Conservation (phyloP, 2,329 filamentous ascomycete genomes). For the Metarhizium brunneum region DNA sequence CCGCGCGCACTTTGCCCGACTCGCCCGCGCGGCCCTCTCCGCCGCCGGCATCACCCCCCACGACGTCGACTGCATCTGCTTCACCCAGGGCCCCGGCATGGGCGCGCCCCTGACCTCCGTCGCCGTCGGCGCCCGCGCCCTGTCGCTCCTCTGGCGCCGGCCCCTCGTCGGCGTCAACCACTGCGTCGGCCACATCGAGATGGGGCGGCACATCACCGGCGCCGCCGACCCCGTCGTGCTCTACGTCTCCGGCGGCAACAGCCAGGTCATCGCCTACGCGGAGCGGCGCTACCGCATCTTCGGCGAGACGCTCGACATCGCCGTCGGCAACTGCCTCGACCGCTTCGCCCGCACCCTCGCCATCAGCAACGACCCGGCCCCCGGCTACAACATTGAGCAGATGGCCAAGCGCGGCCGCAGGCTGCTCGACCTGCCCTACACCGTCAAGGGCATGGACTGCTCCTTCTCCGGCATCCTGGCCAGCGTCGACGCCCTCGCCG, state of each 20-base stretch:
- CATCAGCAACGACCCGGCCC: slow-evolving; percentile 92
- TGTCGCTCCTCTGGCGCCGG: slow-evolving; percentile 76
- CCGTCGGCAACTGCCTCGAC: slow-evolving; percentile 94
- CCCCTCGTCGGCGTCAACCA: slow-evolving; percentile 95
- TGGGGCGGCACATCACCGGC: slow-evolving; percentile 89
- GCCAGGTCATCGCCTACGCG: slow-evolving; percentile 94
- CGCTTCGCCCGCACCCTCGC: slow-evolving; percentile 84
- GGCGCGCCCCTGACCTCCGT: slow-evolving; percentile 83
- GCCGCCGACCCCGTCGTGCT: slow-evolving; percentile 87
- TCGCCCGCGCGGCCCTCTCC: slow-evolving; percentile 71
- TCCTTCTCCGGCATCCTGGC: slow-evolving; percentile 90
- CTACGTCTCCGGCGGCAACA: slow-evolving; percentile 94
- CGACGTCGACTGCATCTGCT: slow-evolving; percentile 88
- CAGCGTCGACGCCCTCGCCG: slow-evolving; percentile 70
- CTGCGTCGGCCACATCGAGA: slow-evolving; percentile 97
- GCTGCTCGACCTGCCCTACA: slow-evolving; percentile 83
- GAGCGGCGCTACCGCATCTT: slow-evolving; percentile 95
- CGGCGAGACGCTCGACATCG: slow-evolving; percentile 93
- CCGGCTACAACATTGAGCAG: slow-evolving; percentile 97
- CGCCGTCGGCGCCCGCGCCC: slow-evolving; percentile 73
- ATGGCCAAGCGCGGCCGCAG: slow-evolving; percentile 65
- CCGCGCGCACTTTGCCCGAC: slow-evolving; percentile 68
- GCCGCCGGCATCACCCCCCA: slow-evolving; percentile 51
- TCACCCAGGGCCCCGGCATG: slow-evolving; percentile 94
- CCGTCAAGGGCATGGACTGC: slow-evolving; percentile 98